Conservation (phyloP, 176 grass and related monocot species). For the Cenchrus purpureus region DNA sequence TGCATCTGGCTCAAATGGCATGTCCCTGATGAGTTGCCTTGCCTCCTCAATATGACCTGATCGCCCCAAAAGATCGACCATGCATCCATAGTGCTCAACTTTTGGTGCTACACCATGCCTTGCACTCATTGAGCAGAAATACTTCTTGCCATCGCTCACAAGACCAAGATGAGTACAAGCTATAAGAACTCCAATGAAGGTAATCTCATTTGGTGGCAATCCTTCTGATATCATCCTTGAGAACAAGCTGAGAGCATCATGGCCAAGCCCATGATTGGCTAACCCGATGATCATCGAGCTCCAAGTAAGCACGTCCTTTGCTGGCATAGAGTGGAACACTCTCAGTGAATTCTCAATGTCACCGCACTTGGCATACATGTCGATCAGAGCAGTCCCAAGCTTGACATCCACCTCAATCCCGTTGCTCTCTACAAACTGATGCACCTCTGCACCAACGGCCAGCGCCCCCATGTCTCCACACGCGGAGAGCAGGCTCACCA, state of each 20-base stretch:
- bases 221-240: constrained; percentile 56
- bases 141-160: constrained; percentile 59
- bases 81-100: constrained; percentile 74
- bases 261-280: constrained; percentile 69
- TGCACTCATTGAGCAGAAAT: constrained; percentile 58
- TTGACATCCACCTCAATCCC: constrained; percentile 56
- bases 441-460: constrained; percentile 44
- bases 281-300: constrained; percentile 67
- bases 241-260: constrained; percentile 63
- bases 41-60: constrained; percentile 66
- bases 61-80: constrained; percentile 73
- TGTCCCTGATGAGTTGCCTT: constrained; percentile 55
- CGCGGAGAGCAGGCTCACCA: constrained; percentile 61
- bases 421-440: constrained; percentile 45
- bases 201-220: constrained; percentile 64
- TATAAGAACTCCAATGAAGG: constrained; percentile 66
- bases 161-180: constrained; percentile 71
- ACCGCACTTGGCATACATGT: constrained; percentile 92
- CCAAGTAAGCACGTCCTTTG: constrained; percentile 68
- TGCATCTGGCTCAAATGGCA: constrained; percentile 63
- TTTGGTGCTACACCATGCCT: constrained; percentile 52
- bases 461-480: constrained; percentile 56
- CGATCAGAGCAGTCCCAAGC: constrained; percentile 73
- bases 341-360: constrained; percentile 51
- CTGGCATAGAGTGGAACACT: constrained; percentile 45